Evolutionary conservation across 495 filamentous ascomycete species (phyloP), one percentile per base, ranked within the genome.

Genomic region (Aspergillus funiculosus): DNA sequence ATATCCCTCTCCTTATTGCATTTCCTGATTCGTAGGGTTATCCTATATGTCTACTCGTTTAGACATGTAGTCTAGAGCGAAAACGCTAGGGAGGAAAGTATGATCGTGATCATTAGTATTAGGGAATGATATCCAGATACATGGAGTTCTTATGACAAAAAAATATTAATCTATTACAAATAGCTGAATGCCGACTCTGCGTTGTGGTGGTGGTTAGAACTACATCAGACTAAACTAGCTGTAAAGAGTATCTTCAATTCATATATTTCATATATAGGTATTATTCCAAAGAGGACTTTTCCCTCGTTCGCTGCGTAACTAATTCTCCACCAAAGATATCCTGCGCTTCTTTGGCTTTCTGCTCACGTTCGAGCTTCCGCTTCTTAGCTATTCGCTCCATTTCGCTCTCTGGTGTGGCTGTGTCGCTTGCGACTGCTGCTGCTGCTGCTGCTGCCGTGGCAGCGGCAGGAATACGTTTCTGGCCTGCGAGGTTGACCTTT

Each of bases 381-480:
- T 72, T 73, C 50, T 73, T 72, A 3, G 67, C 69, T n/a, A 63
- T 39, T 4, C 66, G 57, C 40, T 73, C 69, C 42, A 63, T 57
- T 36, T 70, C 69, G 43, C 66, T 70, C 39, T 70, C 68, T 3
- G 68, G 68, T 6, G 52, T 48, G 2, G 54, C 58, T 13, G 58
- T 41, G 9, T 66, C 65, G 8, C 39, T 49, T 10, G 39, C 49
- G 8, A 32, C 39, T 8, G 29, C 36, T 21, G 51, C 48, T 6
- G 54, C 40, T 4, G 48, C 42, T 9, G 42, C 50, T 4, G 58
- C 41, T 5, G 55, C 46, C 1, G 46, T 35, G 1, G 54, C 39
- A 40, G 52, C 48, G 20, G 59, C 17, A 32, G 48, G 46, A 49
- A 61, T 41, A n/a, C 73, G 61, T 51, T 76, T 76, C 54, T 68